Base-by-base conservation (phyloP, 805 yeast genomes). In the Zygoascus tannicola region DNA sequence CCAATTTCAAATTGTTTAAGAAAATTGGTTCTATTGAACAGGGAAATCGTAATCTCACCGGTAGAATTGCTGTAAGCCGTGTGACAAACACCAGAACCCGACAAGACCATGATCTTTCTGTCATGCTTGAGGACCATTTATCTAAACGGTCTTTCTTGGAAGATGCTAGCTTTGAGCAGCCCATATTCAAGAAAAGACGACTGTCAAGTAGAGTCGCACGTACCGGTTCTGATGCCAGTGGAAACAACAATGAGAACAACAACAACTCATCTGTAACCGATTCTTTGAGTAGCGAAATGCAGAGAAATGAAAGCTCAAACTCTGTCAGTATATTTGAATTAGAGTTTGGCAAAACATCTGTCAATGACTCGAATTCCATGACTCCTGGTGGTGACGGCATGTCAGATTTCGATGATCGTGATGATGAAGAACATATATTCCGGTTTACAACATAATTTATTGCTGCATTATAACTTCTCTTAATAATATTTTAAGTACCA, bases 361-460 rank as follows among this genome's bases (percentile, higher is more conserved):
- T 26, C 10, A 26, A 26, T 26, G 30, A 7, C 30, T 8, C 30
- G 10, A 26, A 26, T 12, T 7, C 10, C 7, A 26, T 26, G 30
- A 26, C 30, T 8, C 12, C 30, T 26, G 30, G 30, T 26, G 30
- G 30, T 26, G 12, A 8, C 7, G 30, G 30, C 12, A 12, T 26
- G 12, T 26, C 7, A 8, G 30, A 26, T 26, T 26, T 26, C 12
- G 43, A 46, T 15, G 51, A 49, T 42, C 46, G 41, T 8, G 49
- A 49, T 15, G 55, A 55, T 7, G 58, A 52, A 34, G 58, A 52
- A 32, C 53, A 52, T 26, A 50, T 48, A 19, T 58, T 58, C 26
- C 47, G 43, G 19, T 56, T 56, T 30, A 34, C 47, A 26, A 35
- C 44, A 12, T 44, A n/a, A n/a, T n/a, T n/a, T n/a, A n/a, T n/a